These are phyloP conservation scores for Taiozyma sp. DNA, from an alignment of 1,139 yeast species.

Conservation along the genomic window DNA sequence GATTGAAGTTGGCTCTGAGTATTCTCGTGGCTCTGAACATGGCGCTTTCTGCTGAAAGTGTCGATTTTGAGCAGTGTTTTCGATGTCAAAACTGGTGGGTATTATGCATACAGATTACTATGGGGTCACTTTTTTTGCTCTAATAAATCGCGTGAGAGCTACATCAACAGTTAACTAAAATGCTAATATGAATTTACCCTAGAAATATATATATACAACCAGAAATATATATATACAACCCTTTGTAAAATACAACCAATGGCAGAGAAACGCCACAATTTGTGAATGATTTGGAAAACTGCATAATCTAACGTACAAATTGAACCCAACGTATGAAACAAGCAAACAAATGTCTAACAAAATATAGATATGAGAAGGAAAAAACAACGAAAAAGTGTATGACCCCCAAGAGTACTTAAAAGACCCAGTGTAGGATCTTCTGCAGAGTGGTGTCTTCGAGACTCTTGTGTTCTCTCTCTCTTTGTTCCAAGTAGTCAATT, in stretches of 20 bases:
- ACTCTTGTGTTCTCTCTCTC: constrained; percentile 15
- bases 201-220: background rate
- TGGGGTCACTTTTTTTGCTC: background rate
- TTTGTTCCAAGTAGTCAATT: constrained; percentile 19
- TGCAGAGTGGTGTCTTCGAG: background rate
- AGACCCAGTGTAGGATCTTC: constrained; percentile 6
- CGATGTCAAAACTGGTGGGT: too few relatives aligned
- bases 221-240: background rate
- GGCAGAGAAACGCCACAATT: background rate
- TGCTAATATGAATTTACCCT: background rate
- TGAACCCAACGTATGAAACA: background rate
- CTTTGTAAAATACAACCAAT: background rate
- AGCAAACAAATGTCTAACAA: background rate
- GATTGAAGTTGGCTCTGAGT: background rate
- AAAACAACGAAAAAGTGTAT: background rate
- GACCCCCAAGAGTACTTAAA: background rate
- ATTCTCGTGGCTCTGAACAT: constrained; percentile 4
- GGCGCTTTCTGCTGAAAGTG: background rate
- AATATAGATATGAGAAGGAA: background rate
- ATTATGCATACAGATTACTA: too few relatives aligned
- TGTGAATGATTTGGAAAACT: background rate
- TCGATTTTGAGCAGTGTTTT: background rate
- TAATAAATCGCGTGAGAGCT: background rate
- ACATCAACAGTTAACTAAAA: background rate
- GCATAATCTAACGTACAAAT: background rate